phyloP scores from a whole-genome alignment of 1,284 basidiomycete genomes.

The Leccinum pachyderme region DNA sequence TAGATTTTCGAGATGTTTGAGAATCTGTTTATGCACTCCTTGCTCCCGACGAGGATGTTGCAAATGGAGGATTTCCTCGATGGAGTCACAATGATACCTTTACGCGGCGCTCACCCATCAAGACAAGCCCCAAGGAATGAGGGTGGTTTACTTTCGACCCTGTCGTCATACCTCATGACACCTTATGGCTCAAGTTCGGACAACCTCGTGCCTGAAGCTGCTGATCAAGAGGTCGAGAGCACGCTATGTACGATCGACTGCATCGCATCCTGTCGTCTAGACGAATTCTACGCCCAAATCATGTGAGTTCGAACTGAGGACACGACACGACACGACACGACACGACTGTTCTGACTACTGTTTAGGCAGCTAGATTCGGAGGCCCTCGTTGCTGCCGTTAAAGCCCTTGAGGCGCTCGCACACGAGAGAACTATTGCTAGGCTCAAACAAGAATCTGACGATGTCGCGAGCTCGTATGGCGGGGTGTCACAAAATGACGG shows the following conservation, averaged over 20 bases:
- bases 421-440: slow-evolving; percentile 81
- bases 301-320: slow-evolving; percentile 52
- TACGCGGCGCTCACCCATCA: slow-evolving; percentile 73
- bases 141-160: slow-evolving; percentile 87
- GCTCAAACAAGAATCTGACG: slow-evolving; percentile 66
- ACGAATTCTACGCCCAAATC: slow-evolving; percentile 92
- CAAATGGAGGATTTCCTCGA: slow-evolving; percentile 97
- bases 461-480: slow-evolving; percentile 37
- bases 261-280: slow-evolving; percentile 89
- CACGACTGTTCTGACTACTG: slow-evolving; percentile 13
- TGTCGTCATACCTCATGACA: slow-evolving; percentile 96
- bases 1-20: slow-evolving; percentile 99
- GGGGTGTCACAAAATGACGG: slow-evolving; percentile 41
- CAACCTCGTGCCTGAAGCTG: slow-evolving; percentile 75
- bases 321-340: neutral
- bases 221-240: slow-evolving; percentile 88
- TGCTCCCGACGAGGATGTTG: slow-evolving; percentile 86
- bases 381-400: slow-evolving; percentile 79
- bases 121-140: slow-evolving; percentile 69
- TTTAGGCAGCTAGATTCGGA: slow-evolving; percentile 72
- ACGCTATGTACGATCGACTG: slow-evolving; percentile 96
- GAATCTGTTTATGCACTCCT: slow-evolving; percentile 91
- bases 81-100: slow-evolving; percentile 84
- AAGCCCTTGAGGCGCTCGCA: slow-evolving; percentile 86
- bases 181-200: slow-evolving; percentile 81